Percentiles rank a stretch among this genome's conserved stretches.
Conservation (phyloP, 306 rosid species). For the cucumber (Cucumis sativus) region Cucumber_9930_V3 NC_026661.2:2192001-2192500, state of each 20-base stretch:
- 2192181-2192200: not conserved
- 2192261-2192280: not conserved
- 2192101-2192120: not conserved
- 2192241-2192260: not conserved
- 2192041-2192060: not conserved
- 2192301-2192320: not conserved
- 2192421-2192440: not conserved
- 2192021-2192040: slow-evolving; percentile 3
- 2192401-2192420: not conserved
- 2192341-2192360: not conserved
- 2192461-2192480: not conserved
- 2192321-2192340: not conserved
- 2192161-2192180: slow-evolving; percentile 1
- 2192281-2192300: slow-evolving; percentile 3
- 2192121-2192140: slow-evolving; percentile 12
- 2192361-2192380: not conserved
- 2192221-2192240: not conserved
- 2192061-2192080: not conserved
- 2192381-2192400: not conserved
- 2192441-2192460: not conserved
- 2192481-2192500: not conserved
- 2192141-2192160: not conserved
- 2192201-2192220: not conserved
- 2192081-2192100: not conserved
- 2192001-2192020: not conserved